Conservation (phyloP, 1,284 basidiomycete species). For the Sporisorium iseilematis-ciliati region DNA sequence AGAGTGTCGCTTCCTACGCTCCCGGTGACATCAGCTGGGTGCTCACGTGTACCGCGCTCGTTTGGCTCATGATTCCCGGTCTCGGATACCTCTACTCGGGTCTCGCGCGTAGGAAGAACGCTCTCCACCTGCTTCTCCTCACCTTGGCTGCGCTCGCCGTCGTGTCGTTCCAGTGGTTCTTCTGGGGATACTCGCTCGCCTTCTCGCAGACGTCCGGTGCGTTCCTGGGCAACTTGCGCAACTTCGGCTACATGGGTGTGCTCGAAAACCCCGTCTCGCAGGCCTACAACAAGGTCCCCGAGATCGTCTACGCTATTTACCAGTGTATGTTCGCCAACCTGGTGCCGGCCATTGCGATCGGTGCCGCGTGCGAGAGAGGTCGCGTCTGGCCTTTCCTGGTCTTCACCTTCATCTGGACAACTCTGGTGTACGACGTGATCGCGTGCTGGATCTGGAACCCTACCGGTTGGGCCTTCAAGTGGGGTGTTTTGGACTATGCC, state of each 20-base stretch:
- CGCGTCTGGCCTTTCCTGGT: conserved; percentile 88
- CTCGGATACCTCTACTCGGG: conserved; percentile 86
- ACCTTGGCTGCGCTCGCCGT: conserved; percentile 70
- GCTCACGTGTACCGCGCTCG: conserved; percentile 82
- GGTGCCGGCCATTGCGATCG: conserved; percentile 74
- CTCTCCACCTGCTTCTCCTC: conserved; percentile 73
- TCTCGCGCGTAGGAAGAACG: conserved; percentile 78
- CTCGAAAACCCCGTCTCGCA: conserved; percentile 81
- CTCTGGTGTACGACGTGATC: conserved; percentile 74
- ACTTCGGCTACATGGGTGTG: conserved; percentile 76
- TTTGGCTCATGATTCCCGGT: conserved; percentile 78
- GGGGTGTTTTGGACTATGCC: conserved; percentile 92
- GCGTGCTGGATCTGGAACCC: conserved; percentile 85
- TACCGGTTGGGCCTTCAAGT: conserved; percentile 88
- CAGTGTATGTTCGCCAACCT: conserved; percentile 71
- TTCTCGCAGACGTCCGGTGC: conserved; percentile 75
- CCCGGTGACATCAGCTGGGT: conserved; percentile 71
- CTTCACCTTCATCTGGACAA: conserved; percentile 87
- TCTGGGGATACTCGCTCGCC: conserved; percentile 70
- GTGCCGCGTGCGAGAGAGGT: conserved; percentile 85
- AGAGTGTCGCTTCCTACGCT: conserved; percentile 49
- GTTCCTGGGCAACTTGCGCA: conserved; percentile 81
- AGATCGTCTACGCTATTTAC: conserved; percentile 72
- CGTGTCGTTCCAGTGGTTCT: conserved; percentile 75
- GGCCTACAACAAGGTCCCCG: conserved; percentile 73